Conservation (phyloP, 1,284 basidiomycete species). For the Irpex lacteus region DNA sequence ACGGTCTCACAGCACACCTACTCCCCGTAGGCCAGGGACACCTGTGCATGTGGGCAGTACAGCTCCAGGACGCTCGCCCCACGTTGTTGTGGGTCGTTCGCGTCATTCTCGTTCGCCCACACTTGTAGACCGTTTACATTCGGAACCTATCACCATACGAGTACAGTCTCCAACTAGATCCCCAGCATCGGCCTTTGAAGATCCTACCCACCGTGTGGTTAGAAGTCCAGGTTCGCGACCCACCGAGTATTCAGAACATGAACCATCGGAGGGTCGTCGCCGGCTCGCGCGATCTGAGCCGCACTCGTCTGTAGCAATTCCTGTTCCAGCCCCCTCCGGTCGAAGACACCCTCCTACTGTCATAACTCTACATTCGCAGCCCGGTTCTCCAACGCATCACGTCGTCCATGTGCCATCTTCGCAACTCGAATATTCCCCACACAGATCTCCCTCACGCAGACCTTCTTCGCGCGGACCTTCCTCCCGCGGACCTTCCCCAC, state of each 20-base stretch:
- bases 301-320: not conserved
- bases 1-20: not conserved
- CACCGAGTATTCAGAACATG: not conserved
- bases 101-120: conserved; percentile 4
- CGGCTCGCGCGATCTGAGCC: not conserved
- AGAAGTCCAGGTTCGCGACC: not conserved
- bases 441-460: too few relatives aligned
- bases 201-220: not conserved
- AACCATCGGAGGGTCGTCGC: conserved; percentile 4
- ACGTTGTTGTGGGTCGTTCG: not conserved
- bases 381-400: not conserved
- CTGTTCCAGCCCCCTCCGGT: conserved; percentile 13
- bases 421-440: not conserved
- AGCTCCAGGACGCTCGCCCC: not conserved
- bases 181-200: not conserved
- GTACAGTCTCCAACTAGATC: not conserved
- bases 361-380: conserved; percentile 4
- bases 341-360: conserved; percentile 11
- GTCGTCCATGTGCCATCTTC: conserved; percentile 7
- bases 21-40: not conserved
- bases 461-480: too few relatives aligned
- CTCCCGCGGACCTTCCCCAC: not conserved
- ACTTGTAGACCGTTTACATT: not conserved
- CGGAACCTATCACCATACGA: conserved; percentile 1
- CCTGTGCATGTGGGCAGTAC: not conserved